phyloP scores from a whole-genome alignment of 768 basidiomycete species.

The Mycena polygramma region DNA sequence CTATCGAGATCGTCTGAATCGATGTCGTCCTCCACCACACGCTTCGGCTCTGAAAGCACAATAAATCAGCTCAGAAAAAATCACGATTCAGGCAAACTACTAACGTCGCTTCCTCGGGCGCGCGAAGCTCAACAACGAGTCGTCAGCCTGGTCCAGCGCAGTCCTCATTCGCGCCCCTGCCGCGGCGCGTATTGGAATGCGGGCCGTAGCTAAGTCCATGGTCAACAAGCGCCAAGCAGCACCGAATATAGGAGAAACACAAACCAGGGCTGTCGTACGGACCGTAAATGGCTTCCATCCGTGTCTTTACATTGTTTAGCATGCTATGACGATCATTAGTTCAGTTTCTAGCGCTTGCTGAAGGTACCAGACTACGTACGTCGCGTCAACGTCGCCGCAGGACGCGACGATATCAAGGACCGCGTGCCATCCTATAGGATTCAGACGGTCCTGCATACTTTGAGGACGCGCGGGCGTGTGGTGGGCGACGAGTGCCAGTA shows the following conservation, averaged over 20 bases:
- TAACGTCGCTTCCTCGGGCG: constrained; percentile 17
- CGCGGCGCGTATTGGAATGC: constrained; percentile 3
- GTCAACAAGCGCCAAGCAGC: background rate
- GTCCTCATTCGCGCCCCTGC: constrained; percentile 5
- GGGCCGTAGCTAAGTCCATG: background rate
- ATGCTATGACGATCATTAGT: constrained; percentile 4
- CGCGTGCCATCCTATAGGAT: constrained; percentile 72
- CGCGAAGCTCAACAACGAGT: constrained; percentile 2
- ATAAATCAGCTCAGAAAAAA: background rate
- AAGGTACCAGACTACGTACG: constrained; percentile 42
- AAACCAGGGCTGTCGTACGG: constrained; percentile 14
- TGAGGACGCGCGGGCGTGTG: constrained; percentile 68
- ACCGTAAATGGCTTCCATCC: constrained; percentile 32
- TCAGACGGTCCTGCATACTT: constrained; percentile 75
- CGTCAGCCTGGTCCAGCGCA: constrained; percentile 11
- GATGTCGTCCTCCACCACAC: constrained; percentile 7
- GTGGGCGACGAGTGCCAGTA: constrained; percentile 67
- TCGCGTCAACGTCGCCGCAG: constrained; percentile 54
- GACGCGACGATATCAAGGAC: constrained; percentile 68
- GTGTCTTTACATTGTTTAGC: constrained; percentile 23
- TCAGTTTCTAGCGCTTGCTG: no score
- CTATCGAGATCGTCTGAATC: constrained; percentile 29
- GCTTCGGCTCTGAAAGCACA: constrained; percentile 10
- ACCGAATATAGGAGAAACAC: background rate
- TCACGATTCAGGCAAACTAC: background rate